Evolutionary conservation across 2,329 filamentous ascomycete species (phyloP).

Genomic region (Penicillium sp.): DNA sequence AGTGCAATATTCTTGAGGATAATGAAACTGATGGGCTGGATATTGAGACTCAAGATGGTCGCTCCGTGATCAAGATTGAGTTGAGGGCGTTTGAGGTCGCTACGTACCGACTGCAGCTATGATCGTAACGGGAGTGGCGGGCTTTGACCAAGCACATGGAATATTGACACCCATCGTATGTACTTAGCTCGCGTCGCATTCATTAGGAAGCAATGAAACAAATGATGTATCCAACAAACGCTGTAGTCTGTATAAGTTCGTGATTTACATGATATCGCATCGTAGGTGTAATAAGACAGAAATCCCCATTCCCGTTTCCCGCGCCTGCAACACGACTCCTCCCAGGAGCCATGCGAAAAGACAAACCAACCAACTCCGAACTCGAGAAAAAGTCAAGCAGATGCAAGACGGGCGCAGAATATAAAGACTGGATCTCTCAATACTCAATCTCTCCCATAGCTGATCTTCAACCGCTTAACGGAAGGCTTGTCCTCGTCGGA

Average conservation of each 20-base stretch:
- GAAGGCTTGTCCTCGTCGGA: slow-evolving; percentile 40
- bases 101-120: slow-evolving; percentile 67
- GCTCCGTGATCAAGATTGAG: slow-evolving; percentile 56
- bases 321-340: slow-evolving; percentile 3
- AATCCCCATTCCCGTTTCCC: slow-evolving; percentile 2
- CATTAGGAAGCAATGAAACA: neutral
- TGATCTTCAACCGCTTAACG: slow-evolving; percentile 45
- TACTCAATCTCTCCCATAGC: slow-evolving; percentile 41
- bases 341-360: neutral
- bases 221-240: neutral
- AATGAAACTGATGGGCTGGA: slow-evolving; percentile 63
- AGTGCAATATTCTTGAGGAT: slow-evolving; percentile 86
- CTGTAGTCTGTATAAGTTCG: slow-evolving; percentile 5
- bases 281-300: neutral
- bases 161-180: neutral
- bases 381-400: slow-evolving; percentile 1
- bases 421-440: neutral
- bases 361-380: slow-evolving; percentile 9
- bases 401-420: neutral
- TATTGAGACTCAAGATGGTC: slow-evolving; percentile 37
- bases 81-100: slow-evolving; percentile 82
- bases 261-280: slow-evolving; percentile 12
- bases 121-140: slow-evolving; percentile 1
- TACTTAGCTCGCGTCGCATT: neutral
- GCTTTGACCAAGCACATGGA: too few species aligned